Base-by-base conservation (phyloP, 2,329 filamentous ascomycete species). In the Chaetomiaceae sp. region DNA sequence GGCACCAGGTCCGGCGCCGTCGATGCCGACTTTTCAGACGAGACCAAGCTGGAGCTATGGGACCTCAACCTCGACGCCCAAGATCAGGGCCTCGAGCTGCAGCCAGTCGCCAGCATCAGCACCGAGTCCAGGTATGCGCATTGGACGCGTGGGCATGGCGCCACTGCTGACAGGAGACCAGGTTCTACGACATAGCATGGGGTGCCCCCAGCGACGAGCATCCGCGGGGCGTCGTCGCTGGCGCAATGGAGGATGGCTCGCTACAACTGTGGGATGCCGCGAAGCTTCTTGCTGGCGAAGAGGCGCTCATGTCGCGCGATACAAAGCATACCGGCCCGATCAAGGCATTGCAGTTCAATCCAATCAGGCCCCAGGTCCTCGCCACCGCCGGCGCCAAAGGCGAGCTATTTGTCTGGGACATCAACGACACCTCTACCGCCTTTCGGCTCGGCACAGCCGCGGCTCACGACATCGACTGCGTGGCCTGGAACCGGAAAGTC, bases 401-500 rank as follows among this genome's bases (percentile, higher is more conserved):
- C 67, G 94, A 99, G 73, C 84, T 99, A 36, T 99, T 89, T 72
- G 87, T 99, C 62, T 95, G 94, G 76, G 92, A 99, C 66, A 76
- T 97, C 62, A 90, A 95, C 72, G 91, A 97, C 69, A 81, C 91
- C 62, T 82, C 83, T 53, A 94, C 88, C 67, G 89, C 92, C 5
- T 95, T 95, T 73, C 84, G 91, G 58, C 77, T 99, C 29, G 94
- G 94, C 55, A 95, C 89, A 60, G 81, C 87, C 33, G 89, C 89
- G 37, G 91, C 90, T 34, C 92, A 97, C 65, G 94, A 99, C 64
- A 89, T 97, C 60, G 94, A 97, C 65, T 95, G 91, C 61, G 78
- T 99, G 56, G 92, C 96, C 62, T 99, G 95, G 95, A 99, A 99
- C 73, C 91, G 90, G 67, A 97, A 95, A 74, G 92, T 97, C 37